These are phyloP conservation scores for Rhizopus delemar DNA, from an alignment of 371 early-diverging fungal species.

Conservation along the genomic window DNA sequence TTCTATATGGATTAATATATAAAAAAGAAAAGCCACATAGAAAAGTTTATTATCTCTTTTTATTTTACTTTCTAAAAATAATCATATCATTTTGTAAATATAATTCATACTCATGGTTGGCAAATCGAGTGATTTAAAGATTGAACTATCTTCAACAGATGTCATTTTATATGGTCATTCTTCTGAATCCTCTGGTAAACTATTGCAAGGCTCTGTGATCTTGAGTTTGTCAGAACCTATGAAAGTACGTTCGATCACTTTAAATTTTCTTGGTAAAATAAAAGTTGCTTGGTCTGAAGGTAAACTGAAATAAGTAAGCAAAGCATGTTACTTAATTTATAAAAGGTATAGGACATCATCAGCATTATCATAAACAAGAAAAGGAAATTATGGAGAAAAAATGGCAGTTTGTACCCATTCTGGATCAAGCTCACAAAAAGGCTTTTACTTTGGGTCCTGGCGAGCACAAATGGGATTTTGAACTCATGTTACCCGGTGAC, in stretches of 20 bases:
- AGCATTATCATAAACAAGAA: conserved; percentile 45
- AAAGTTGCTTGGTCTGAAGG: conserved; percentile 53
- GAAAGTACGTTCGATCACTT: conserved; percentile 37
- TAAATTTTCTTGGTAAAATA: conserved; percentile 45
- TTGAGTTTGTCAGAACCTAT: conserved; percentile 37
- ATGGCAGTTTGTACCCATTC: conserved; percentile 37
- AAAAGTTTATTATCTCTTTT: background rate
- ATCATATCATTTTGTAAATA: background rate
- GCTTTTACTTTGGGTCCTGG: conserved; percentile 34
- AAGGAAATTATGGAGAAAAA: conserved; percentile 32
- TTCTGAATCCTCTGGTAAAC: conserved; percentile 44
- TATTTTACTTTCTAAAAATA: too few relatives aligned
- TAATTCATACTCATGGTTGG: conserved; percentile 12
- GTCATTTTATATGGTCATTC: conserved; percentile 39
- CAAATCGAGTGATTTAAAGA: conserved; percentile 34
- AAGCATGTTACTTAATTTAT: background rate
- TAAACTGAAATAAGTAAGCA: conserved; percentile 9
- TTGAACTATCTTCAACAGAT: conserved; percentile 30
- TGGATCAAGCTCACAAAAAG: conserved; percentile 24
- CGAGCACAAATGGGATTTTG: conserved; percentile 40
- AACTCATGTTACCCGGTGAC: conserved; percentile 42
- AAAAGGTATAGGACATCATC: conserved; percentile 42
- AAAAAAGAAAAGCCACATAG: background rate
- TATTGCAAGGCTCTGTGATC: conserved; percentile 35
- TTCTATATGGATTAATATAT: background rate